Percentiles rank a stretch among this genome's conserved stretches.
Conservation (phyloP, 2,329 filamentous ascomycete species). For the Colletotrichum sp. region DNA sequence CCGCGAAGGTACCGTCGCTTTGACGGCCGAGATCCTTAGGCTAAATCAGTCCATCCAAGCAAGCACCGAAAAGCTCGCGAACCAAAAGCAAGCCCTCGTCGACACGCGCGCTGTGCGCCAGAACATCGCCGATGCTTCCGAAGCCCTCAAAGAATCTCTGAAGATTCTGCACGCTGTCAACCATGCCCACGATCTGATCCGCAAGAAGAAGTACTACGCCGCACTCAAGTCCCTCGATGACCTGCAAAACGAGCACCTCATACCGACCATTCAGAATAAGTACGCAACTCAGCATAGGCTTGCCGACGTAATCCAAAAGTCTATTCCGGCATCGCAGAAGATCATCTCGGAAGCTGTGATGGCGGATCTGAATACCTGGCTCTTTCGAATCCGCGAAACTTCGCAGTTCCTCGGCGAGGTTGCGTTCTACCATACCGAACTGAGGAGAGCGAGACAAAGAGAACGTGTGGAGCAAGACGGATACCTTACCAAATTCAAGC, state of each 20-base stretch:
- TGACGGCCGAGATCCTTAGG: slow-evolving; percentile 90
- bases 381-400: slow-evolving; percentile 92
- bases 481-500: slow-evolving; percentile 81
- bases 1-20: slow-evolving; percentile 84
- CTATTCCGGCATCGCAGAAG: slow-evolving; percentile 89
- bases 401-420: slow-evolving; percentile 96
- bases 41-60: slow-evolving; percentile 94
- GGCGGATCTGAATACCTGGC: slow-evolving; percentile 95
- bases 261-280: slow-evolving; percentile 74
- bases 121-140: slow-evolving; percentile 92
- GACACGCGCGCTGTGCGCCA: slow-evolving; percentile 91
- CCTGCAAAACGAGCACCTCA: slow-evolving; percentile 91
- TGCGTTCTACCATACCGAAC: slow-evolving; percentile 93
- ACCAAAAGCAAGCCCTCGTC: slow-evolving; percentile 92
- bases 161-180: slow-evolving; percentile 93
- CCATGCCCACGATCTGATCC: slow-evolving; percentile 88
- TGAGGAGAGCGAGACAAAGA: slow-evolving; percentile 82
- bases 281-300: slow-evolving; percentile 95
- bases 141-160: slow-evolving; percentile 87
- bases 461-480: slow-evolving; percentile 78
- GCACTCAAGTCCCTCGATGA: slow-evolving; percentile 94
- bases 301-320: slow-evolving; percentile 94
- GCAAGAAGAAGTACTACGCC: slow-evolving; percentile 94
- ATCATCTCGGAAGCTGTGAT: slow-evolving; percentile 96
- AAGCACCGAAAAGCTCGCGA: slow-evolving; percentile 91